Percentiles rank a stretch among this genome's conserved stretches.
phyloP scores from a whole-genome alignment of 1,284 basidiomycete genomes.

The Cronartium ribicola region DNA sequence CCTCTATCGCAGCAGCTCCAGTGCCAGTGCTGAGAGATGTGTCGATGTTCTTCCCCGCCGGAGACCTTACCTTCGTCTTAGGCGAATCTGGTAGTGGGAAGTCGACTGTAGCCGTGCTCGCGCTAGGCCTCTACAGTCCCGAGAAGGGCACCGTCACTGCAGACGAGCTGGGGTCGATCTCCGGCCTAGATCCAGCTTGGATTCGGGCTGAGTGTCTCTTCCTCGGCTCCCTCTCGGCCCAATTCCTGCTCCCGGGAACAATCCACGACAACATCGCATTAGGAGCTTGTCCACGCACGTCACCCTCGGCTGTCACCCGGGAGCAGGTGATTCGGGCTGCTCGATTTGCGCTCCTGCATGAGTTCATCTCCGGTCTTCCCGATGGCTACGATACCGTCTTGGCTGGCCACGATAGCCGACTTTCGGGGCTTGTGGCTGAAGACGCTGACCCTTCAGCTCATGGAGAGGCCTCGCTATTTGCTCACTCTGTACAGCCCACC shows the following conservation, averaged over 20 bases:
- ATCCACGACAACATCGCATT: constrained; percentile 86
- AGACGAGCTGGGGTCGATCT: constrained; percentile 70
- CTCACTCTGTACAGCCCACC: constrained; percentile 50
- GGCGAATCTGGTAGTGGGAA: constrained; percentile 88
- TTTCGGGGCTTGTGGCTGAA: not conserved
- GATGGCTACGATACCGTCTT: constrained; percentile 81
- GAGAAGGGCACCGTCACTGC: constrained; percentile 60
- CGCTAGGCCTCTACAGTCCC: constrained; percentile 69
- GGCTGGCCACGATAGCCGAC: constrained; percentile 14
- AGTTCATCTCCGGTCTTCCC: constrained; percentile 75
- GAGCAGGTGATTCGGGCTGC: constrained; percentile 76
- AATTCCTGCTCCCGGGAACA: constrained; percentile 70
- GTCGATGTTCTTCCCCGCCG: constrained; percentile 69
- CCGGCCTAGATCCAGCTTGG: constrained; percentile 71
- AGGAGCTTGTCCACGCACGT: constrained; percentile 58
- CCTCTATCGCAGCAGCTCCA: constrained; percentile 6
- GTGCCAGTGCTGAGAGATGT: constrained; percentile 61
- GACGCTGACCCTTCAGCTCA: constrained; percentile 8
- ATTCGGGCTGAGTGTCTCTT: constrained; percentile 68
- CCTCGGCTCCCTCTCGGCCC: constrained; percentile 67
- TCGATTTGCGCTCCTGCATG: constrained; percentile 77
- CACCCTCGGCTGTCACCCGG: constrained; percentile 57
- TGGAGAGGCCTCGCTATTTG: not conserved
- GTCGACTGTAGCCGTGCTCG: constrained; percentile 77
- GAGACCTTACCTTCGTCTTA: constrained; percentile 86